Conservation (phyloP, 768 basidiomycete species). For the Cytidiella melzeri region DNA sequence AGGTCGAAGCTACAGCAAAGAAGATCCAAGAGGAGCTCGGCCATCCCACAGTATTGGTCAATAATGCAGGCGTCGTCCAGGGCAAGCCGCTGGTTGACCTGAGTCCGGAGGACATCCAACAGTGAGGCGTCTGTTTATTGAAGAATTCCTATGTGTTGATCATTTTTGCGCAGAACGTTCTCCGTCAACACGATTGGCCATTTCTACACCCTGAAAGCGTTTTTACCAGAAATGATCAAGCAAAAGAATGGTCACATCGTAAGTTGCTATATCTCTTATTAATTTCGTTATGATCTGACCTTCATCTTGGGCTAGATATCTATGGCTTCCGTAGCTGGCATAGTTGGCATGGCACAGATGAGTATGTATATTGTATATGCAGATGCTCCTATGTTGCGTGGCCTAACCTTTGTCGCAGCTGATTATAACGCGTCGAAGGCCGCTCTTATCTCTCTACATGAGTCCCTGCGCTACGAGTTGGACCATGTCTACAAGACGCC, state of each 20-base stretch:
- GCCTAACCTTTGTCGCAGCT: conserved; percentile 33
- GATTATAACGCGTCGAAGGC: conserved; percentile 94
- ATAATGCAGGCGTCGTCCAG: conserved; percentile 93
- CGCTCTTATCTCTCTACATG: conserved; percentile 74
- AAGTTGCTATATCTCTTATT: conserved; percentile 21
- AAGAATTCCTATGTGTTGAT: not conserved
- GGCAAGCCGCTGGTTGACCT: conserved; percentile 84
- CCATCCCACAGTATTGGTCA: conserved; percentile 83
- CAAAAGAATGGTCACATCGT: conserved; percentile 81
- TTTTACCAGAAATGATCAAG: conserved; percentile 83
- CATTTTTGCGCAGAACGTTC: conserved; percentile 58
- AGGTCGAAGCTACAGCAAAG: conserved; percentile 72
- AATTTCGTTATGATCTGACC: not conserved
- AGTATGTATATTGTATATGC: conserved; percentile 38
- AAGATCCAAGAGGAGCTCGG: conserved; percentile 82
- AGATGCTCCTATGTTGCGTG: not conserved
- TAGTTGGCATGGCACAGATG: conserved; percentile 69
- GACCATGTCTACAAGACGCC: conserved; percentile 74
- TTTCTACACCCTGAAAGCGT: conserved; percentile 90
- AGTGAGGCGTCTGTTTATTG: conserved; percentile 41
- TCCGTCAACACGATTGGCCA: conserved; percentile 83
- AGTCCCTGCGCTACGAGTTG: conserved; percentile 84
- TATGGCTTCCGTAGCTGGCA: conserved; percentile 67
- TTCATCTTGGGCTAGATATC: conserved; percentile 57
- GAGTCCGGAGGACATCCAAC: conserved; percentile 65